Conservation (phyloP, 345 rosid species). For the Theobroma cacao region DNA sequence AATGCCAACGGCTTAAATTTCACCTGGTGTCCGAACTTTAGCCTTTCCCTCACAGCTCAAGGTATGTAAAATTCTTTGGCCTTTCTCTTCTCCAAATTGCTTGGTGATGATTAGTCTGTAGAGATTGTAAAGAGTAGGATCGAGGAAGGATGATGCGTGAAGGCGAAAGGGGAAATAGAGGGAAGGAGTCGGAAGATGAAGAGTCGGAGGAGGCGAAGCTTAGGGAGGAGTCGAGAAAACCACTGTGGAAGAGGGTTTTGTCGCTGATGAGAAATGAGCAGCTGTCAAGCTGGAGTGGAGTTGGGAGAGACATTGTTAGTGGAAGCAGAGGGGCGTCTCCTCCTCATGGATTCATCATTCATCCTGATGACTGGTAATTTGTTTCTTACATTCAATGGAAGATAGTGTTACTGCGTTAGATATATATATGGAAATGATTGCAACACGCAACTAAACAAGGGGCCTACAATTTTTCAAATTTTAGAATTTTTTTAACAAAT, state of each 20-base stretch:
- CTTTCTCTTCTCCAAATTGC: not conserved
- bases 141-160: not conserved
- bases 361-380: slow-evolving; percentile 6
- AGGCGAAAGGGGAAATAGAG: not conserved
- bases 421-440: too few relatives aligned
- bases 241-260: not conserved
- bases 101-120: not conserved
- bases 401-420: too few relatives aligned
- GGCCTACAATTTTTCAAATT: too few relatives aligned
- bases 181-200: not conserved
- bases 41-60: not conserved
- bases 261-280: not conserved
- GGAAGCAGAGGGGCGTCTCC: not conserved
- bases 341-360: not conserved
- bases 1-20: not conserved
- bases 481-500: too few relatives aligned
- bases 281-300: not conserved
- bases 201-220: not conserved
- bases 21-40: not conserved
- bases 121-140: not conserved
- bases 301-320: not conserved
- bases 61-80: not conserved
- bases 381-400: too few relatives aligned
- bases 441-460: too few relatives aligned
- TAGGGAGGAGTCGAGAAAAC: not conserved